Evolutionary conservation across 2,329 filamentous ascomycete species (phyloP), one percentile per base, ranked within the genome.

Genomic region (Fusarium globosum): DNA sequence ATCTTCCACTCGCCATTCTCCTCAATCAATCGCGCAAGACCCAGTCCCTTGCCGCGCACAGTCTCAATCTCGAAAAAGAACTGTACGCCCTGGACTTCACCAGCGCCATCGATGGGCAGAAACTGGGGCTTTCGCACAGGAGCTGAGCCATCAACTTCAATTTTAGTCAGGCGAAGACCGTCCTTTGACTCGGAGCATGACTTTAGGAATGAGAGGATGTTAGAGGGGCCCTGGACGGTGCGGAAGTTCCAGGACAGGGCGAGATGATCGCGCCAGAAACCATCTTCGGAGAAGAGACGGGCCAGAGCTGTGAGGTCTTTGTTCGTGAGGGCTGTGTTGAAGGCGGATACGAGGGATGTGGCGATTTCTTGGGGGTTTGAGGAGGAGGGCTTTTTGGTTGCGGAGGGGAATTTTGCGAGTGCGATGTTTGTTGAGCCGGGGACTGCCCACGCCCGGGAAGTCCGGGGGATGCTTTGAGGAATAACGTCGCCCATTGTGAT

Each of bases 221-320:
- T 79, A 1, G 77, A 72, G 0, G 82, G 79, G 0, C 85, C 84
- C n/a, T 87, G 82, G 2, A 88, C 76, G 4, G 87, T 89, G 62
- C 84, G 86, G 51, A 89, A 86, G 45, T 87, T 85, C 89, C 88
- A 91, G 1, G 87, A 85, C 2, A 91, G 77, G 26, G 85, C 86
- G 1, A 91, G 81, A 48, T 90, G 87, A 73, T 91, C 89, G 14
- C 89, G 85, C 89, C 88, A 91, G 79, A 85, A 89, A 62, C 87
- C 85, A 26, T 86, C 81, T 2, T 81, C 72, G 6, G 82, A 52
- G 46, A 78, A 78, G 35, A 76, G 58, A 7, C 73, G 61, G 0
- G 83, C 75, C 1, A 86, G 46, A 4, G 76, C 74, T 4, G 71
- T 42, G 46, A 82, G 76, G 58, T 88, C 81, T 6, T 81, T 76